Evolutionary conservation across 108 stramenopile species (phyloP).

Genomic region (Poteriospumella lacustris): DNA sequence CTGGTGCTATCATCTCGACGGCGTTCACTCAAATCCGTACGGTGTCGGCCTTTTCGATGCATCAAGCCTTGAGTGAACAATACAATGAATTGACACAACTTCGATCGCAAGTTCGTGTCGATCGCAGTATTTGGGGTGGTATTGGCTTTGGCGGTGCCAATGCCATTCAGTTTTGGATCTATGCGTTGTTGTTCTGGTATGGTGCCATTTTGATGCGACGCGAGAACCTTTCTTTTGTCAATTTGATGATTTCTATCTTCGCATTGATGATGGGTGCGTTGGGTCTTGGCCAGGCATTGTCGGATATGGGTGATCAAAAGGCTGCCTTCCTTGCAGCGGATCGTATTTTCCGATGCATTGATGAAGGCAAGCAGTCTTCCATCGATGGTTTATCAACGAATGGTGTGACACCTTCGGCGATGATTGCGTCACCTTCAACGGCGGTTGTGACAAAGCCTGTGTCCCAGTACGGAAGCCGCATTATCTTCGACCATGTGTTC

Average conservation of each 20-base stretch:
- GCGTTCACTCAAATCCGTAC: conserved; percentile 21
- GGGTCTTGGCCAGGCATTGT: conserved; percentile 53
- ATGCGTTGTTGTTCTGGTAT: conserved; percentile 58
- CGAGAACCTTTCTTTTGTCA: conserved; percentile 44
- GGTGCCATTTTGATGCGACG: conserved; percentile 56
- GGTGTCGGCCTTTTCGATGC: conserved; percentile 23
- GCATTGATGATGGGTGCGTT: conserved; percentile 56
- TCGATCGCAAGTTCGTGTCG: not conserved
- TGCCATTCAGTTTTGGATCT: not conserved
- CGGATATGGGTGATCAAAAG: conserved; percentile 51
- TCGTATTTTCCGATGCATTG: conserved; percentile 51
- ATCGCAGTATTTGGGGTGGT: not conserved
- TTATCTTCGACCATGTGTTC: conserved; percentile 35
- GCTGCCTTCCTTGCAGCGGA: conserved; percentile 54
- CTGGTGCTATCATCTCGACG: too few species aligned
- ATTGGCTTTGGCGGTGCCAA: not conserved
- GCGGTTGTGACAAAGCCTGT: not conserved
- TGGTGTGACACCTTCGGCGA: too few species aligned
- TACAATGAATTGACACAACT: not conserved
- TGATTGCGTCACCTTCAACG: too few species aligned
- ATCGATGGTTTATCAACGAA: too few species aligned
- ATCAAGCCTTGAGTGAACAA: not conserved
- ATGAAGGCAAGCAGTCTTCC: too few species aligned
- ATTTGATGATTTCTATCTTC: conserved; percentile 62
- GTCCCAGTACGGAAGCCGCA: too few species aligned